Evolutionary conservation across 805 yeast genomes (phyloP).

Genomic region (Starmerella sp.): DNA sequence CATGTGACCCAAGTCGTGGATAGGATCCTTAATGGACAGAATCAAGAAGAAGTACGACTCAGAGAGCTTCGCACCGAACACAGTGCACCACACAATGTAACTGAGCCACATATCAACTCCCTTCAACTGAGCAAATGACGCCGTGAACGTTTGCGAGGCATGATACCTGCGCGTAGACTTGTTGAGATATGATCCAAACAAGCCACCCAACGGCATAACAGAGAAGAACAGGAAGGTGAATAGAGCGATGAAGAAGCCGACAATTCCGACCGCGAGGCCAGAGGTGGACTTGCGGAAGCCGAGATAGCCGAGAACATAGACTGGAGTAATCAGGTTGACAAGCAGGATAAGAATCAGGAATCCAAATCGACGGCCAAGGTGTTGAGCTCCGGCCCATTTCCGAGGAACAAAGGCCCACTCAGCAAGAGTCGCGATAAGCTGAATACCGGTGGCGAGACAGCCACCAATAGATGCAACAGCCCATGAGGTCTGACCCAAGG

Average conservation of each 20-base stretch:
- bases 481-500: constrained; percentile 86
- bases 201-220: constrained; percentile 91
- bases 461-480: constrained; percentile 91
- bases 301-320: constrained; percentile 74
- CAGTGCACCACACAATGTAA: constrained; percentile 77
- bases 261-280: constrained; percentile 69
- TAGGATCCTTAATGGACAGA: constrained; percentile 85
- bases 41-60: constrained; percentile 93
- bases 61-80: constrained; percentile 74
- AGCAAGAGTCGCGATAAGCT: constrained; percentile 73
- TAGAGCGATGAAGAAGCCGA: constrained; percentile 79
- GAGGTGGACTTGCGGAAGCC: constrained; percentile 49
- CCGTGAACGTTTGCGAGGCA: constrained; percentile 92
- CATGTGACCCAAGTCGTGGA: constrained; percentile 74
- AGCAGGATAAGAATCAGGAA: constrained; percentile 56
- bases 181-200: constrained; percentile 85
- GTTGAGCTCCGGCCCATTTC: constrained; percentile 99
- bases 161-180: constrained; percentile 77
- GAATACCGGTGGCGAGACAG: constrained; percentile 67
- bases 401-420: constrained; percentile 97
- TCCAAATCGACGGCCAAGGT: constrained; percentile 74
- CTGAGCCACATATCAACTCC: constrained; percentile 97
- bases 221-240: constrained; percentile 78
- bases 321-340: constrained; percentile 72
- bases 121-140: constrained; percentile 64